These are phyloP conservation scores for Chrysoporthe austroafricana DNA, from an alignment of 2,329 filamentous ascomycete species.

Conservation along the genomic window DNA sequence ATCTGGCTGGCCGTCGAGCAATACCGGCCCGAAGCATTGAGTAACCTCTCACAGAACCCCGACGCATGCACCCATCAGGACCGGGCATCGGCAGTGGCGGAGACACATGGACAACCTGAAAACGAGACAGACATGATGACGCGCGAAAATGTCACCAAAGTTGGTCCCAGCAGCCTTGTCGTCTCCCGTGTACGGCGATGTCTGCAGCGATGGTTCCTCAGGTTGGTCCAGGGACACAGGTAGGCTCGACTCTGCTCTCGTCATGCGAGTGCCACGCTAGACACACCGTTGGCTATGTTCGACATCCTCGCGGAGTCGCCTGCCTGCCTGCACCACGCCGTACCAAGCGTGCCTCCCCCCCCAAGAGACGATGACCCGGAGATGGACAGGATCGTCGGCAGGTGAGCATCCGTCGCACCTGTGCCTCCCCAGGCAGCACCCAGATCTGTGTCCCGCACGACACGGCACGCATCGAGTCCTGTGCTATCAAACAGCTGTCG, in stretches of 20 bases:
- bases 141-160: background rate
- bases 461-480: constrained; percentile 3
- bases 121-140: background rate
- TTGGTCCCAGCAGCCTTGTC: background rate
- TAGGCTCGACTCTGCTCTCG: background rate
- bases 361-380: background rate
- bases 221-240: background rate
- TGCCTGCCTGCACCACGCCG: background rate
- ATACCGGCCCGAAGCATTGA: constrained; percentile 2
- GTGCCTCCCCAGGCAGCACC: background rate
- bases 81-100: background rate
- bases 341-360: background rate
- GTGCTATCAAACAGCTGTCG: background rate
- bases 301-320: background rate
- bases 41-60: constrained; percentile 2
- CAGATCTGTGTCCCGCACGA: background rate
- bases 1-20: background rate
- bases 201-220: background rate
- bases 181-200: too few species aligned
- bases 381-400: background rate
- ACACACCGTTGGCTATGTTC: background rate
- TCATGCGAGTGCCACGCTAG: background rate
- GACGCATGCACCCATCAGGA: background rate
- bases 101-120: background rate
- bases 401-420: background rate